Conservation (phyloP, 176 grass and related monocot genomes). For the Poa pratensis region DNA sequence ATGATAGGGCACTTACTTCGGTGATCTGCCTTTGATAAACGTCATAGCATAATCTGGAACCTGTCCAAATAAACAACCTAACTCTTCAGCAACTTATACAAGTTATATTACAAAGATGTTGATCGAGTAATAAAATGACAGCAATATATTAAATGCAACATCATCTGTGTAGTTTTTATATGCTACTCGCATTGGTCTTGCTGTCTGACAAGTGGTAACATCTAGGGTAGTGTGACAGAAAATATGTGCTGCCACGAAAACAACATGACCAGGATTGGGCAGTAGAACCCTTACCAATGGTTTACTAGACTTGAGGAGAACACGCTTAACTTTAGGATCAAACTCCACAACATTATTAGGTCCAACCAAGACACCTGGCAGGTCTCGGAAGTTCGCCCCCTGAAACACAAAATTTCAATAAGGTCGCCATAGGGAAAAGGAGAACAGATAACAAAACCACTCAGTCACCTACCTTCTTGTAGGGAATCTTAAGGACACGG, state of each 20-base stretch:
- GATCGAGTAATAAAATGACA: background rate
- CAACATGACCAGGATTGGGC: background rate
- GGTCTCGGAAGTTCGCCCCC: conserved; percentile 88
- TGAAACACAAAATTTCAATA: conserved; percentile 25
- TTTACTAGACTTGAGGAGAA: conserved; percentile 65
- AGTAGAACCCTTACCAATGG: conserved; percentile 59
- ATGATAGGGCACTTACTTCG: conserved; percentile 48
- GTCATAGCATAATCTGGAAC: conserved; percentile 87
- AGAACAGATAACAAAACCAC: background rate
- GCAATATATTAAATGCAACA: background rate
- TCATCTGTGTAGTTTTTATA: background rate
- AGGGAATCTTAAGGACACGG: conserved; percentile 66
- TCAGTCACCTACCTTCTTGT: conserved; percentile 46
- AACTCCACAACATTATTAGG: conserved; percentile 63
- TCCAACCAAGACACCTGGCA: conserved; percentile 69
- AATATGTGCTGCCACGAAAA: too few species aligned
- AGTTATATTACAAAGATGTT: background rate
- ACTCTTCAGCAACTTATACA: background rate
- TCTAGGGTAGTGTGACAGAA: background rate
- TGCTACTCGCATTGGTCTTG: background rate
- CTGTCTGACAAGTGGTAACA: background rate
- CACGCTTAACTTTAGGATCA: conserved; percentile 49
- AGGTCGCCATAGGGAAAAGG: background rate
- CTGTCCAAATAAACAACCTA: conserved; percentile 23
- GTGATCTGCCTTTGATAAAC: conserved; percentile 67